Evolutionary conservation across 1,139 yeast genomes (phyloP).

Genomic region (Blastobotrys elegans): DNA sequence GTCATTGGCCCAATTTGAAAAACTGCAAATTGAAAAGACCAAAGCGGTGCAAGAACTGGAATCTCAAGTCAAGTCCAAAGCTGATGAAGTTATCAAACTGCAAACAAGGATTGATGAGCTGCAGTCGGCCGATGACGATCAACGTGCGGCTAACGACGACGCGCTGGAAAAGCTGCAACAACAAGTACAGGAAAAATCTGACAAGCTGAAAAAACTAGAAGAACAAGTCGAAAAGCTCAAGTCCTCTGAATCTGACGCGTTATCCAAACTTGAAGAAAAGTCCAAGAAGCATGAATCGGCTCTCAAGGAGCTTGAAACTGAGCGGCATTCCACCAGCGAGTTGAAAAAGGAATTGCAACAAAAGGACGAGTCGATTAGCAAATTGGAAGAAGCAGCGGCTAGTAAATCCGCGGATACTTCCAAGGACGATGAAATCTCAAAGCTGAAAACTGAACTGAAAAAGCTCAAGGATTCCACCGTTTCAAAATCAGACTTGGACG

Average conservation of each 20-base stretch:
- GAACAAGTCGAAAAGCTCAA: too few relatives aligned
- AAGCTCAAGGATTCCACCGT: slow-evolving; percentile 34
- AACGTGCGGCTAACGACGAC: neutral
- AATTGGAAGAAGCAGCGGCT: neutral
- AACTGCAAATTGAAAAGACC: neutral
- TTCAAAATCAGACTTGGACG: slow-evolving; percentile 65
- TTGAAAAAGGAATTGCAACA: neutral
- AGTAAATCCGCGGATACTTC: neutral
- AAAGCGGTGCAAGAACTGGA: neutral
- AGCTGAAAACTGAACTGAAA: slow-evolving; percentile 14
- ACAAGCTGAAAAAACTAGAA: neutral
- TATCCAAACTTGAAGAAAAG: neutral
- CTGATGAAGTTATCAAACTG: neutral
- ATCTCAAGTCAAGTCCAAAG: neutral
- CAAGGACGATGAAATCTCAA: neutral
- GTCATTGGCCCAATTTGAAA: neutral
- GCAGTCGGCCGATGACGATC: neutral
- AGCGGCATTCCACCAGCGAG: neutral
- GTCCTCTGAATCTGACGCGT: neutral
- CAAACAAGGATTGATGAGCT: neutral
- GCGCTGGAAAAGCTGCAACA: neutral
- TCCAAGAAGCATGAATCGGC: neutral
- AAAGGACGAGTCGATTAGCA: neutral
- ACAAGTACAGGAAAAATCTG: neutral
- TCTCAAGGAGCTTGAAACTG: neutral